phyloP scores from a whole-genome alignment of 352 stramenopile genomes.

The Aphanomyces cochlioides region DNA sequence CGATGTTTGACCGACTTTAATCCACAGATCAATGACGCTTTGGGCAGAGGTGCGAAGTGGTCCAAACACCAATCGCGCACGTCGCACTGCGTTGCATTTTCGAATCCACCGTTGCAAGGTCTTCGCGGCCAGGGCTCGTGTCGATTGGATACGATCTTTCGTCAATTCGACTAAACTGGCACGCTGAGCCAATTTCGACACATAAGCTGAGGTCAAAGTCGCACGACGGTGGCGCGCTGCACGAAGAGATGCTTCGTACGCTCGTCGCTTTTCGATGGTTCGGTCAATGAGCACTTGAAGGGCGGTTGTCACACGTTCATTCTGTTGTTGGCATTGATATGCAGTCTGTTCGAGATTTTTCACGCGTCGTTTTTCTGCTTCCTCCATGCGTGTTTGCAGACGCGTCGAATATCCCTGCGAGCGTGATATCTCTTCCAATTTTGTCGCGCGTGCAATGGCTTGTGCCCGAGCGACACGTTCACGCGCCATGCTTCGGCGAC shows the following conservation, averaged over 20 bases:
- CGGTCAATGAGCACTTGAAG: conserved; percentile 1
- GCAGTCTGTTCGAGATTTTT: conserved; percentile 17
- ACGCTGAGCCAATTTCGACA: conserved; percentile 19
- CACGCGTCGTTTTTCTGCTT: conserved; percentile 12
- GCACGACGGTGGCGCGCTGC: conserved; percentile 14
- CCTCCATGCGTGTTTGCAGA: conserved; percentile 21
- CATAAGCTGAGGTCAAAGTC: conserved; percentile 9
- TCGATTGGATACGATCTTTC: conserved; percentile 14
- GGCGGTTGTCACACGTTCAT: conserved; percentile 12
- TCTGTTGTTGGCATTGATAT: conserved; percentile 13
- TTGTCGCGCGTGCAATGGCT: conserved; percentile 16
- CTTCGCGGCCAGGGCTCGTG: neutral
- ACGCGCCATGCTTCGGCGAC: conserved; percentile 51
- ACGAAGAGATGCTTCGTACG: conserved; percentile 15
- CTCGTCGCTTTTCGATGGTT: conserved; percentile 19
- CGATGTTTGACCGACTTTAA: neutral
- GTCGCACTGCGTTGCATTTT: conserved; percentile 44
- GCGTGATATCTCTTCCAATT: neutral
- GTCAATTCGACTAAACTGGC: conserved; percentile 5
- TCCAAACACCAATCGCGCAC: conserved; percentile 42
- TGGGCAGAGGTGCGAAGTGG: conserved; percentile 43
- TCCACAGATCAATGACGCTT: conserved; percentile 38
- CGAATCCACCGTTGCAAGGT: conserved; percentile 64
- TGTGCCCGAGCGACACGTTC: conserved; percentile 59
- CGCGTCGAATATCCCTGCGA: conserved; percentile 4